Evolutionary conservation across 2,329 filamentous ascomycete species (phyloP), one percentile per base, ranked within the genome.

Genomic region (Botrytis galanthina): DNA sequence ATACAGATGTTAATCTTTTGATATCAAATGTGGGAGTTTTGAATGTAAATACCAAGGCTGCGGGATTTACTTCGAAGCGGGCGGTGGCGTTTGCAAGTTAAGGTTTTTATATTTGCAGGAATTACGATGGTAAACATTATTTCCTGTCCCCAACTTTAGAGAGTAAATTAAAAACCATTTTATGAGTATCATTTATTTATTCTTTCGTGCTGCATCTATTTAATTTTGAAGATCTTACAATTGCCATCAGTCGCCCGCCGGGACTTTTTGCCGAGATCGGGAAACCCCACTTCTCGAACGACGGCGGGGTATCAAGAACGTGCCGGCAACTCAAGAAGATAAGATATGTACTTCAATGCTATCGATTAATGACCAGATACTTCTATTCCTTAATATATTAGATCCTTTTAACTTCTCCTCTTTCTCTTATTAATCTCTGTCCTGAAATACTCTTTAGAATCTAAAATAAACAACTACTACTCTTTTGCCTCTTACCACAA

Each of bases 11-110:
- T 26, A 76, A 77, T 64, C 73, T 78, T 26, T 73, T 78, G 60
- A 78, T 77, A 51, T 78, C 77, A 51, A 78, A 77, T 73, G 74
- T 77, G n/a, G 77, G 76, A 0, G 77, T 78, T 44, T 54, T 78
- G 70, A 77, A 77, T 73, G 77, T 63, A 16, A 77, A 77, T 68
- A 77, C 74, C 1, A 71, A 78, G 39, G 75, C 73, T n/a, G 76
- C 77, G 3, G 76, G 75, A 1, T 69, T 74, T 32, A 71, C 75
- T 37, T 73, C 70, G 12, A 78, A 72, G 42, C 74, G 74, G 44
- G 67, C 18, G 29, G 51, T 59, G 20, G 51, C 37, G n/a, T 60
- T 57, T 70, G 29, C 12, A 32, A 20, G 37, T 32, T 42, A 35
- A 20, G 20, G 44, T 32, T 26, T 48, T 12, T 48, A 7, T 26